These are phyloP conservation scores for Diaporthe caulivora DNA, from an alignment of 2,329 filamentous ascomycete species.

Conservation along the genomic window DNA sequence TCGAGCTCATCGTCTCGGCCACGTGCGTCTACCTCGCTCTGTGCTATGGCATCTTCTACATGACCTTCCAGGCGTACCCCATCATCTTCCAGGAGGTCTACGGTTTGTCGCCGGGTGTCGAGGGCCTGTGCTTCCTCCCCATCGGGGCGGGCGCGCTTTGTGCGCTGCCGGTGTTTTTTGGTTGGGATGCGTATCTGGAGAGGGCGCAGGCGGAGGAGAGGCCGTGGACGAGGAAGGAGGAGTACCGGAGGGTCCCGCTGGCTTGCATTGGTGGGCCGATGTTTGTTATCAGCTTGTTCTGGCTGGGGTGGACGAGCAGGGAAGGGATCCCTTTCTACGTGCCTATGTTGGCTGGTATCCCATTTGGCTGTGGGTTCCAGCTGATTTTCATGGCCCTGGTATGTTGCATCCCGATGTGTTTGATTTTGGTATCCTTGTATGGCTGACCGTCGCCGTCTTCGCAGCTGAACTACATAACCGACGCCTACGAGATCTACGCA, in stretches of 20 bases:
- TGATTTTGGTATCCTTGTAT: background rate
- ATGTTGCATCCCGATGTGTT: constrained; percentile 30
- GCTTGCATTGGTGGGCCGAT: constrained; percentile 78
- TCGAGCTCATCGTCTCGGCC: constrained; percentile 80
- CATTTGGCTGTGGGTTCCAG: constrained; percentile 72
- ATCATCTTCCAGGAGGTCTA: constrained; percentile 76
- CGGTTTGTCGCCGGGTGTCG: constrained; percentile 71
- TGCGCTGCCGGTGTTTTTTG: constrained; percentile 71
- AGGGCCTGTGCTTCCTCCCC: constrained; percentile 77
- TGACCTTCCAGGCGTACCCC: constrained; percentile 82
- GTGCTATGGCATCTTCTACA: constrained; percentile 75
- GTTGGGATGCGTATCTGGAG: constrained; percentile 72
- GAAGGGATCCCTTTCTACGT: constrained; percentile 62
- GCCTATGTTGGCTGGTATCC: constrained; percentile 70
- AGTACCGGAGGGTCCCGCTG: constrained; percentile 78
- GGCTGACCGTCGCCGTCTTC: background rate
- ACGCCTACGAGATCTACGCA: constrained; percentile 76
- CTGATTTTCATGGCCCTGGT: constrained; percentile 74
- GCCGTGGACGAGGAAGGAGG: constrained; percentile 71
- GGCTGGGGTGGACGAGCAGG: constrained; percentile 71
- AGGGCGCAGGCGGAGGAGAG: constrained; percentile 62
- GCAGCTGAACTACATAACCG: constrained; percentile 69
- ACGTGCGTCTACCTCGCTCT: constrained; percentile 79
- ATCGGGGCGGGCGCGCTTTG: constrained; percentile 74
- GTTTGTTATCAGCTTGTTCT: constrained; percentile 68